Evolutionary conservation across 257 asterid genomes (phyloP).

Genomic region (Anisodus acutangulus): DNA sequence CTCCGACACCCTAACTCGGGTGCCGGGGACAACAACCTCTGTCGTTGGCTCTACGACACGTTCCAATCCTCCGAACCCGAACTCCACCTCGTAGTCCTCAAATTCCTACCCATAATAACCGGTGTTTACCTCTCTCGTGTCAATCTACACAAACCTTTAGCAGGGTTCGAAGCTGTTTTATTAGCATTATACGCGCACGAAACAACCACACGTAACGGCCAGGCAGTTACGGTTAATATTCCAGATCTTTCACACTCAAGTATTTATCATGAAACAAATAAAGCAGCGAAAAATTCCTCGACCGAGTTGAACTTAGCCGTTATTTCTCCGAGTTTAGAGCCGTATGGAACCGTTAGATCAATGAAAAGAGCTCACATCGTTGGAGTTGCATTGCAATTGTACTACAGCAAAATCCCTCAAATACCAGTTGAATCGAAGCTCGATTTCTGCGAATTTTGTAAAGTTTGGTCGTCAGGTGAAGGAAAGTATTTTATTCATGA

Average conservation of each 20-base stretch:
- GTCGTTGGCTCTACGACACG: conserved; percentile 97
- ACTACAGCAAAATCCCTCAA: conserved; percentile 49
- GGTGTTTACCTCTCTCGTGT: conserved; percentile 84
- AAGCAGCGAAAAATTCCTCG: conserved; percentile 45
- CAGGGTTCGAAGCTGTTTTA: conserved; percentile 84
- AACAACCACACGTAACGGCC: conserved; percentile 63
- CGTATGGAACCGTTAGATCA: conserved; percentile 67
- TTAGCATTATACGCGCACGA: conserved; percentile 79
- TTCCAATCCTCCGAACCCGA: conserved; percentile 72
- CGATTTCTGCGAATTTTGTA: conserved; percentile 75
- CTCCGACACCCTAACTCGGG: conserved; percentile 84
- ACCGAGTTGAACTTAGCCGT: conserved; percentile 72
- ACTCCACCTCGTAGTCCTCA: conserved; percentile 85
- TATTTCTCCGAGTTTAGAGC: conserved; percentile 65
- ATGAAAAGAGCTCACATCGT: conserved; percentile 70
- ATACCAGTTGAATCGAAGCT: conserved; percentile 72
- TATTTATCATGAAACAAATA: conserved; percentile 76
- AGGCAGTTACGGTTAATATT: conserved; percentile 60
- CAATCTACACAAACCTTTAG: conserved; percentile 67
- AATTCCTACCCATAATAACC: conserved; percentile 70
- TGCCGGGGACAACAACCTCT: conserved; percentile 73
- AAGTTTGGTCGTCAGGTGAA: conserved; percentile 57
- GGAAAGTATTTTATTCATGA: too few species aligned
- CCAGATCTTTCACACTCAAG: conserved; percentile 76
- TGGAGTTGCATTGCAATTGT: conserved; percentile 71